These are phyloP conservation scores for Atkinsonella texensis DNA, from an alignment of 2,329 filamentous ascomycete genomes.

Conservation along the genomic window DNA sequence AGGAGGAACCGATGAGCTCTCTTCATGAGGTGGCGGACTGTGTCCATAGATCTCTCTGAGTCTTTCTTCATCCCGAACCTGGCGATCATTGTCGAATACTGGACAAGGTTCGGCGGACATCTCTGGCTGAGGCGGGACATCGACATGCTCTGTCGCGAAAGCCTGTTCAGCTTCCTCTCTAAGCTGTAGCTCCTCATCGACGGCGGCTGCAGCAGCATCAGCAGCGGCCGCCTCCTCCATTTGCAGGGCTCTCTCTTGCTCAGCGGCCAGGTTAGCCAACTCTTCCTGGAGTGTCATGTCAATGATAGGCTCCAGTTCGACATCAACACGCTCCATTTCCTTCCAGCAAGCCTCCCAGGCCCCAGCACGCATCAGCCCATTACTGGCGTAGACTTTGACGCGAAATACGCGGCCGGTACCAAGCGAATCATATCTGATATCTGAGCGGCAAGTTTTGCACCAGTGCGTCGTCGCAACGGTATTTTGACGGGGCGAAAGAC, in stretches of 20 bases:
- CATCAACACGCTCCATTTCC: conserved; percentile 97
- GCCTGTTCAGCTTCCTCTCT: conserved; percentile 15
- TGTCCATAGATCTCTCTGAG: conserved; percentile 42
- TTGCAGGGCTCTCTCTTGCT: conserved; percentile 29
- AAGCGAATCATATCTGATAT: conserved; percentile 42
- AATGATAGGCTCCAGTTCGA: conserved; percentile 72
- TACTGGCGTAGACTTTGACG: conserved; percentile 86
- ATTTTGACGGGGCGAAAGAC: conserved; percentile 13
- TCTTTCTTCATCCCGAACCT: conserved; percentile 35
- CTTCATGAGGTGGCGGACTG: conserved; percentile 11
- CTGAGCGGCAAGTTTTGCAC: conserved; percentile 43
- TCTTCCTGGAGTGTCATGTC: conserved; percentile 45
- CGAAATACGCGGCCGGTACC: conserved; percentile 51
- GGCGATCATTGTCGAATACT: conserved; percentile 20
- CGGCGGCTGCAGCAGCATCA: conserved; percentile 7
- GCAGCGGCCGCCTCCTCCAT: conserved; percentile 14
- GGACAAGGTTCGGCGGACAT: conserved; percentile 5
- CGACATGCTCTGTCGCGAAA: conserved; percentile 7
- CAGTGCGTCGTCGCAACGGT: conserved; percentile 33
- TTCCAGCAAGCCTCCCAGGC: conserved; percentile 92
- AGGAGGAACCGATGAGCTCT: conserved; percentile 6
- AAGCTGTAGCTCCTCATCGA: conserved; percentile 10
- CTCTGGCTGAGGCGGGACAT: conserved; percentile 10
- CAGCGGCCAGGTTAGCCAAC: conserved; percentile 42
- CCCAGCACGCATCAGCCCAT: conserved; percentile 81